Percentiles rank a stretch among this genome's conserved stretches.
Conservation (phyloP, 2,329 filamentous ascomycete species). For the Pseudocercospora fuligena region DNA sequence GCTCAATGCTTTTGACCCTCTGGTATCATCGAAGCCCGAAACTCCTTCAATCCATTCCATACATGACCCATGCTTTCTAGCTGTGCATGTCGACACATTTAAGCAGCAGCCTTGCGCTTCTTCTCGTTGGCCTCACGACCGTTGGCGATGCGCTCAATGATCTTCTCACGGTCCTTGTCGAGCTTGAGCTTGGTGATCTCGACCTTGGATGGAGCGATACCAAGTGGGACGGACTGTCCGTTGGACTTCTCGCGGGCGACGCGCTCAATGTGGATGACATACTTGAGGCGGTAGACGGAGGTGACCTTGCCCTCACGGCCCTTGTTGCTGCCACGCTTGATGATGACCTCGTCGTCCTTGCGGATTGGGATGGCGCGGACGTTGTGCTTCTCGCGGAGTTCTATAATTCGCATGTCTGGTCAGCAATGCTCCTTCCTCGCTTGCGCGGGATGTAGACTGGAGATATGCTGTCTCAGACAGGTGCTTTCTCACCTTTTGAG, state of each 20-base stretch:
- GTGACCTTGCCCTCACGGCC: slow-evolving; percentile 98
- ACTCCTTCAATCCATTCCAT: slow-evolving; percentile 9
- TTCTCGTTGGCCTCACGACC: slow-evolving; percentile 71
- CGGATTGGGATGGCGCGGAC: slow-evolving; percentile 96
- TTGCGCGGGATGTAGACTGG: slow-evolving; percentile 9
- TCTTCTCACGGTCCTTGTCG: slow-evolving; percentile 90
- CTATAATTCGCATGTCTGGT: slow-evolving; percentile 29
- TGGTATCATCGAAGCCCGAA: slow-evolving; percentile 14
- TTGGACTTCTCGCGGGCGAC: slow-evolving; percentile 96
- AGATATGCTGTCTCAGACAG: slow-evolving; percentile 20
- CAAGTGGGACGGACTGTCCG: slow-evolving; percentile 92
- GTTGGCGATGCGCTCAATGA: slow-evolving; percentile 81
- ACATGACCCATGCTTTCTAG: slow-evolving; percentile 18
- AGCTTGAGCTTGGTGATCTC: slow-evolving; percentile 99
- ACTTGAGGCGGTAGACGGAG: slow-evolving; percentile 98
- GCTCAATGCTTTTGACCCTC: not conserved
- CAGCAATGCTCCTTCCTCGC: slow-evolving; percentile 28
- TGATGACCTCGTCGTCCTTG: slow-evolving; percentile 82
- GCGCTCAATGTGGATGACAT: slow-evolving; percentile 95
- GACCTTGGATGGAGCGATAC: slow-evolving; percentile 94
- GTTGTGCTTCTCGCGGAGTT: slow-evolving; percentile 99
- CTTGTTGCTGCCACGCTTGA: slow-evolving; percentile 94
- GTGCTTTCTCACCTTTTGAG: slow-evolving; percentile 67
- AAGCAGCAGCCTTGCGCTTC: slow-evolving; percentile 52
- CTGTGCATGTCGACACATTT: slow-evolving; percentile 11